Evolutionary conservation across 225 moss, liverwort and hornwort species (phyloP).

Genomic region (Bryum argenteum): DNA sequence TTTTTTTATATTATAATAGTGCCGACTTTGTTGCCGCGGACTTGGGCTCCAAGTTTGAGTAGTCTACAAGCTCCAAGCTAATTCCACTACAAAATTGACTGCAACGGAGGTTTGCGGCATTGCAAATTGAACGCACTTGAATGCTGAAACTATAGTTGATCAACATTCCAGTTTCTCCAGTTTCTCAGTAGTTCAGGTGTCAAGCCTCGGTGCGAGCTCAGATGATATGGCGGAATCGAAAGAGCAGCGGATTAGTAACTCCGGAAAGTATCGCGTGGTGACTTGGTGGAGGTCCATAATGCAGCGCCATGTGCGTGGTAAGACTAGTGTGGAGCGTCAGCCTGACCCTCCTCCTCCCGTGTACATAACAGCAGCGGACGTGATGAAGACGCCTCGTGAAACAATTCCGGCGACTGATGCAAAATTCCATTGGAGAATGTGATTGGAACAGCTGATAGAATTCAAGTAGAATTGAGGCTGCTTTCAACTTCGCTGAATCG

Average conservation of each 20-base stretch:
- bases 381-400: conserved; percentile 31
- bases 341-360: conserved; percentile 27
- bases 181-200: conserved; percentile 8
- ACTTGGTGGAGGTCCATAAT: conserved; percentile 33
- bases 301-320: background rate
- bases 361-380: conserved; percentile 20
- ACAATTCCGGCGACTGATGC: conserved; percentile 25
- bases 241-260: conserved; percentile 17
- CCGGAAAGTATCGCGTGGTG: background rate
- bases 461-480: background rate
- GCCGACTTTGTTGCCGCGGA: background rate
- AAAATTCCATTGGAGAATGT: conserved; percentile 42
- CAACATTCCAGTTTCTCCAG: background rate
- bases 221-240: conserved; percentile 11
- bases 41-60: conserved; percentile 9
- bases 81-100: conserved; percentile 16
- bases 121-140: background rate
- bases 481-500: background rate
- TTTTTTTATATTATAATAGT: background rate
- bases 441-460: background rate
- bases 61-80: conserved; percentile 11
- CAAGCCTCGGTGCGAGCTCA: conserved; percentile 18
- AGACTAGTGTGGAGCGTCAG: conserved; percentile 7
- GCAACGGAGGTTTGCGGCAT: conserved; percentile 8
- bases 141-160: background rate